These are phyloP conservation scores for Sporisorium exsertum DNA, from an alignment of 1,284 basidiomycete genomes.

Conservation along the genomic window DNA sequence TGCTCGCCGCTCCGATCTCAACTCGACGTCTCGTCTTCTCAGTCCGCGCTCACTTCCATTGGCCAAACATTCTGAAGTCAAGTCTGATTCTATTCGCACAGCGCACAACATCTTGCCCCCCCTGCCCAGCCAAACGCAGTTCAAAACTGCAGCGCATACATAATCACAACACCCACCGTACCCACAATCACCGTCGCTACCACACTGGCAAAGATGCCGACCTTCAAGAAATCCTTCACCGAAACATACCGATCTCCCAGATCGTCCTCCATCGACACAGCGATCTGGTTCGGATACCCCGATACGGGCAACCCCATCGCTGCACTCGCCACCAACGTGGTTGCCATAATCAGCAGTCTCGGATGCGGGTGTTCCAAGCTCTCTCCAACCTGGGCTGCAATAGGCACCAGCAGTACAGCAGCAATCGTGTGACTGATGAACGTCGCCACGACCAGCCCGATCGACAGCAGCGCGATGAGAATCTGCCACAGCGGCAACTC, in stretches of 20 bases:
- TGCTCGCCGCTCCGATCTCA: not conserved
- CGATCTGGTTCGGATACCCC: slow-evolving; percentile 85
- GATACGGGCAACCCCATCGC: slow-evolving; percentile 99
- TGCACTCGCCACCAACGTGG: slow-evolving; percentile 89
- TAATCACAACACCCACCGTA: slow-evolving; percentile 63
- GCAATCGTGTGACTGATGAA: slow-evolving; percentile 76
- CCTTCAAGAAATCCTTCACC: slow-evolving; percentile 84
- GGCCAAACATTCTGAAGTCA: not conserved
- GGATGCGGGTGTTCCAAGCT: slow-evolving; percentile 73
- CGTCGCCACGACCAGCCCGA: slow-evolving; percentile 82
- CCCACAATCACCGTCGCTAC: slow-evolving; percentile 77
- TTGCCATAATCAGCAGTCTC: slow-evolving; percentile 71
- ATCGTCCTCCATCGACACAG: slow-evolving; percentile 90
- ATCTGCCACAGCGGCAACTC: slow-evolving; percentile 83
- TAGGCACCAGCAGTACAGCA: slow-evolving; percentile 92
- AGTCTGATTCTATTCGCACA: not conserved
- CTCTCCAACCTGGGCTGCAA: slow-evolving; percentile 88
- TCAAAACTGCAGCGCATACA: slow-evolving; percentile 55
- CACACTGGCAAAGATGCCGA: slow-evolving; percentile 89
- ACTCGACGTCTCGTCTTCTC: not conserved
- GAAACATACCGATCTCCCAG: slow-evolving; percentile 79
- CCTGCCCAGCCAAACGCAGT: not conserved
- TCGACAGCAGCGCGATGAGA: slow-evolving; percentile 82
- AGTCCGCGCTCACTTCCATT: not conserved
- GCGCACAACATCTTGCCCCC: not conserved